Base-by-base conservation (phyloP, 352 stramenopile genomes). In the Globisporangium cystogenes region DNA sequence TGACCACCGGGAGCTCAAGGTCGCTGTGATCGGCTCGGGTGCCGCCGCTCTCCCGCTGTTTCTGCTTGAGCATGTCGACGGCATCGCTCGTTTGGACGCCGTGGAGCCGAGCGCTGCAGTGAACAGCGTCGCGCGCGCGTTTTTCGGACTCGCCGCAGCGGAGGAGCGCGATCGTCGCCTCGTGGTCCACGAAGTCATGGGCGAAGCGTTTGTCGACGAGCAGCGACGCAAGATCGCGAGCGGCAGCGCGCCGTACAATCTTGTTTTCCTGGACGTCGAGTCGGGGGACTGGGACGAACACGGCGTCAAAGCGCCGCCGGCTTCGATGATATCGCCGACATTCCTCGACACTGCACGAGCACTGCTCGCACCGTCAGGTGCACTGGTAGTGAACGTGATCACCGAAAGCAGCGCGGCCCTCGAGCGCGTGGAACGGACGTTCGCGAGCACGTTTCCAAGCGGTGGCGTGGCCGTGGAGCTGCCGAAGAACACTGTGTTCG, bases 201-300 rank as follows among this genome's bases (percentile, higher is more conserved):
- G 74, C 12, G 68, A 88, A 58, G 53, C 68, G 7, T 82, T 83
- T 21, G 44, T 90, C 0, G 24, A 43, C 0, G 44, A 64, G 12
- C 57, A 76, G 18, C 35, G 55, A 0, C 20, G 51, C 4, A 36
- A 64, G 8, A 39, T 39, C 14, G 26, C 21, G 4, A 23, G 33
- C 40, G 41, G 16, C 23, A 24, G 21, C 1, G 36, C 36, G 18
- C 6, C 6, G 36, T 69, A 75, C 35, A 75, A 89, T 59, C 21
- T 86, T 4, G 11, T 88, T 10, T 31, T 87, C 8, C 8, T 93
- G 21, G 82, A 93, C 51, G 82, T 93, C 3, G 82, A 93, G 47
- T 68, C 63, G 39, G 81, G 77, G 3, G 62, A 65, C 36, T 58
- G 47, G 37, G 64, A 33, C 26, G 52, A 52, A 36, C 53, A 29